These are phyloP conservation scores for Pugionium dolabratum DNA, from an alignment of 345 rosid genomes.

Conservation along the genomic window DNA sequence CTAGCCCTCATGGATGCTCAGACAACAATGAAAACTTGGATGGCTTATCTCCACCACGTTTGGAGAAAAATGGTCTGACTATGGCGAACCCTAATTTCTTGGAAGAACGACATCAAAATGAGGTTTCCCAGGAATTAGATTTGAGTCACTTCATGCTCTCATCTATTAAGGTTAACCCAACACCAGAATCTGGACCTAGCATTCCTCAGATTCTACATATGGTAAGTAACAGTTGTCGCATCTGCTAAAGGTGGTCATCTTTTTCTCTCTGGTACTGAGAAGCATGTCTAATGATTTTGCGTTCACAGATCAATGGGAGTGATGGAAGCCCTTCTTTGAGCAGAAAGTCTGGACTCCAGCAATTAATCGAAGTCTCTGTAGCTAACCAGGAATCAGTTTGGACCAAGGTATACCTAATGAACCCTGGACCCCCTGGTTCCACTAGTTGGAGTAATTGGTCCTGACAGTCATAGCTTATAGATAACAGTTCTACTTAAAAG, in stretches of 20 bases:
- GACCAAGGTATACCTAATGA: conserved; percentile 58
- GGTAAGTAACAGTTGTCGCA: conserved; percentile 50
- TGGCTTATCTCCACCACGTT: conserved; percentile 44
- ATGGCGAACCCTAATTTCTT: conserved; percentile 45
- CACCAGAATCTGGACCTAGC: conserved; percentile 74
- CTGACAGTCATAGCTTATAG: too few relatives aligned
- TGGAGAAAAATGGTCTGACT: conserved; percentile 58
- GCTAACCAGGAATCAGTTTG: conserved; percentile 74
- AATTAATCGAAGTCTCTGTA: conserved; percentile 72
- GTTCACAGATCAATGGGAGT: conserved; percentile 67
- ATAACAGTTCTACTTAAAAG: not conserved
- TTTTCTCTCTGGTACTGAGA: conserved; percentile 4
- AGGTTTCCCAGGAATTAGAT: conserved; percentile 49
- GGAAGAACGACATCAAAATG: conserved; percentile 45
- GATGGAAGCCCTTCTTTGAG: conserved; percentile 60
- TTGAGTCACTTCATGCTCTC: conserved; percentile 52
- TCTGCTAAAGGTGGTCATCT: conserved; percentile 1
- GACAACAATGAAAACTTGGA: conserved; percentile 54
- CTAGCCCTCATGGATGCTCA: conserved; percentile 49
- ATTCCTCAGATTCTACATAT: conserved; percentile 95
- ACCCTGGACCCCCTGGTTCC: not conserved
- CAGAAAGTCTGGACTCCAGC: conserved; percentile 78
- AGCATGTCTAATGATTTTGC: conserved; percentile 21
- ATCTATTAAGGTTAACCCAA: conserved; percentile 54
- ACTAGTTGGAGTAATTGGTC: too few relatives aligned